phyloP scores from a whole-genome alignment of 345 rosid genomes.

The Pugionium dolabratum region DNA sequence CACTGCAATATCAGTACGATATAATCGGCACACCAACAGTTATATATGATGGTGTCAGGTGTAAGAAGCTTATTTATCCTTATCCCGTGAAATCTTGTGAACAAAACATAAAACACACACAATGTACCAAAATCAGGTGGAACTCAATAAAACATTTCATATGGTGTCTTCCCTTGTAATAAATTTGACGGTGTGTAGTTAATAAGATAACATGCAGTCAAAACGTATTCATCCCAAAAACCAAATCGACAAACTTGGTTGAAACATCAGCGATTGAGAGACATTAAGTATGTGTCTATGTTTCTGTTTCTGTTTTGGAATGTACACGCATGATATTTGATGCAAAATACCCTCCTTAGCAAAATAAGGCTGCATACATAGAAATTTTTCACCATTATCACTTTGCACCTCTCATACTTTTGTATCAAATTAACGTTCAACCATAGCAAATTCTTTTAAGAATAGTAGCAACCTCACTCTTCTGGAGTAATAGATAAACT shows the following conservation, averaged over 20 bases:
- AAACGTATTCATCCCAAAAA: not conserved
- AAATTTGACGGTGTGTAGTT: not conserved
- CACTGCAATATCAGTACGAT: too few relatives aligned
- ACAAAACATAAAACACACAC: too few relatives aligned
- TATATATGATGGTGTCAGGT: too few relatives aligned
- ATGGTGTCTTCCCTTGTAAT: not conserved
- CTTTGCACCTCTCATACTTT: not conserved
- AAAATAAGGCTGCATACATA: not conserved
- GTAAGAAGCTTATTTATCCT: too few relatives aligned
- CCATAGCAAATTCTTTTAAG: not conserved
- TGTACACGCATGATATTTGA: not conserved
- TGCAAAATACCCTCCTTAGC: not conserved
- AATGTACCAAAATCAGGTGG: too few relatives aligned
- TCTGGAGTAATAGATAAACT: too few relatives aligned
- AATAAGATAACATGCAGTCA: not conserved
- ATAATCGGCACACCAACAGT: too few relatives aligned
- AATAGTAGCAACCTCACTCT: not conserved
- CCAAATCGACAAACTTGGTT: not conserved
- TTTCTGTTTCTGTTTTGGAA: not conserved
- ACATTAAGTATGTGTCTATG: not conserved
- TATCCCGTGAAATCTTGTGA: too few relatives aligned
- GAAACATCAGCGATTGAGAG: not conserved
- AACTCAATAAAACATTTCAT: not conserved
- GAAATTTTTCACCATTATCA: slow-evolving; percentile 4
- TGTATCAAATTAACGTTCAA: not conserved